Base-by-base conservation (phyloP, 768 basidiomycete genomes). In the Mycena capillaripes region DNA sequence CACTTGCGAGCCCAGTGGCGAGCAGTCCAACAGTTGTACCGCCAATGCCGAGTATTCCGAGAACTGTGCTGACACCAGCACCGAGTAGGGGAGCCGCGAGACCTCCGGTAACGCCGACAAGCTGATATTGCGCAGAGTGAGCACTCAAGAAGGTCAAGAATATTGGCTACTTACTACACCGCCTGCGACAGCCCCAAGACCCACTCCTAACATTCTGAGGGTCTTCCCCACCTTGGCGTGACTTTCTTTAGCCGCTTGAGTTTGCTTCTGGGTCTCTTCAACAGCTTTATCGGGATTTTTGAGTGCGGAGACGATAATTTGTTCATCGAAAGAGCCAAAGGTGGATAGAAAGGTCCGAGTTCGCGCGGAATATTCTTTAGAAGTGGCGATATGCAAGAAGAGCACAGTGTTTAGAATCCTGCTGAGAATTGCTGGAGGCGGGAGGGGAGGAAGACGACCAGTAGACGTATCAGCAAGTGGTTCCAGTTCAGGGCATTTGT, bases 81-180 rank as follows among this genome's bases (percentile, higher is more conserved):
- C 89, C 89, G 8, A 91, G 86, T 0, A 90, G 74, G 17, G 89
- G 89, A 12, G 89, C 89, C 3, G 89, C 89, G 12, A 90, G 82
- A 19, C 90, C 89, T 55, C 89, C 90, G n/a, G 89, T 89, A 27
- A 90, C 83, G 5, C 89, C 90, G 17, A 90, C 79, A 36, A 90
- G 80, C 73, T 74, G 58, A 48, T 16, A 38, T 38, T 38, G 7
- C n/a, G 16, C 38, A 44, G 17, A 38, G 63, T 66, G 30, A 72
- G 58, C 12, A 32, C 16, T 1, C 21, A 62, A 2, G 58, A 25
- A 7, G 25, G 2, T 38, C 16, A 4, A 42, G 29, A 27, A 42
- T n/a, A 40, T 52, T 19, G 58, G 32, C 9, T 29, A 68, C 19
- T 74, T 67, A 74, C 73, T 25, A 89, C 83, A 17, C 89, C 89